Conservation (phyloP, 306 rosid genomes). For the Calophaca sinica region DNA sequence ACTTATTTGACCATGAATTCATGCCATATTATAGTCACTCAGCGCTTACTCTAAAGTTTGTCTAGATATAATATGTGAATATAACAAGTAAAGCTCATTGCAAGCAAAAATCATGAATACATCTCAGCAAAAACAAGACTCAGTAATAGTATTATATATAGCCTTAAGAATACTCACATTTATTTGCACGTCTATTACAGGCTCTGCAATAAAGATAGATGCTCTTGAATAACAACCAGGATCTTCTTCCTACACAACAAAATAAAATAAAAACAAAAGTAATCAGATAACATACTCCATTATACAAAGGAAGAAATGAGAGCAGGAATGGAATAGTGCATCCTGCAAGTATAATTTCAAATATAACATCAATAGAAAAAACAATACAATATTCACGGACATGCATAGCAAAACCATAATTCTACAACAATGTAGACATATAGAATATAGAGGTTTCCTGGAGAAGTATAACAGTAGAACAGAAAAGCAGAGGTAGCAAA, state of each 20-base stretch:
- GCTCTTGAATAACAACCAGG: conserved; percentile 74
- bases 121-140: conserved; percentile 22
- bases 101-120: too few relatives aligned
- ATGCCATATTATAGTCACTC: conserved; percentile 21
- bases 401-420: too few relatives aligned
- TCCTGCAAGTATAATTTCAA: too few relatives aligned
- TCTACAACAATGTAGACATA: too few relatives aligned
- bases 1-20: conserved; percentile 19
- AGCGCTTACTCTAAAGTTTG: too few relatives aligned
- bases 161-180: conserved; percentile 66
- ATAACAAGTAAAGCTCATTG: too few relatives aligned
- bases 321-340: conserved; percentile 2
- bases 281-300: conserved; percentile 45
- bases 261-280: conserved; percentile 22
- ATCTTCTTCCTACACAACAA: conserved; percentile 78
- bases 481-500: too few relatives aligned
- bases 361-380: neutral
- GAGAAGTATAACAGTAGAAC: too few relatives aligned
- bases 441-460: too few relatives aligned
- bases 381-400: neutral
- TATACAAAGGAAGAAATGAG: conserved; percentile 24
- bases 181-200: conserved; percentile 72
- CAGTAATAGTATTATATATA: neutral
- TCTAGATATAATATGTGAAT: too few relatives aligned
- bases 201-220: too few relatives aligned